phyloP scores from a whole-genome alignment of 164 flowering plant genomes.

The Buxus sempervirens region DNA sequence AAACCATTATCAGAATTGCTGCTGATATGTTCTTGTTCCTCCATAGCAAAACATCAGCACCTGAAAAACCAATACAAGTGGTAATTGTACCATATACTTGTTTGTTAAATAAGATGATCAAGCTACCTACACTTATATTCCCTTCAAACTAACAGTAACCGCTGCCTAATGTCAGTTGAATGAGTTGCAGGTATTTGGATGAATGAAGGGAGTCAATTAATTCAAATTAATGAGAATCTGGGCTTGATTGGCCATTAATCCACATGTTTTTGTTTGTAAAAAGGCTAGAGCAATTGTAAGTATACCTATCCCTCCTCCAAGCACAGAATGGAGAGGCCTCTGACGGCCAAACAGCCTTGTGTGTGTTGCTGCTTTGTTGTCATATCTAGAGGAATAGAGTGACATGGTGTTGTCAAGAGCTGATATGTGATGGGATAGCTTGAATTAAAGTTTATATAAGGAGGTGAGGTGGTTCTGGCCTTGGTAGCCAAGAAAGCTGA shows the following conservation, averaged over 20 bases:
- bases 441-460: neutral
- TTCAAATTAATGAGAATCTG: no score
- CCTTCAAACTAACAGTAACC: neutral
- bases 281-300: neutral
- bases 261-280: no score
- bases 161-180: neutral
- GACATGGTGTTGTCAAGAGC: conserved; percentile 20
- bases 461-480: conserved; percentile 18
- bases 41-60: conserved; percentile 51
- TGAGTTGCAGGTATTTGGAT: neutral
- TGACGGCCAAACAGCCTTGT: conserved; percentile 23
- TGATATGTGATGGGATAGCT: neutral
- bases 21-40: conserved; percentile 38
- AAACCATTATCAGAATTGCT: conserved; percentile 30
- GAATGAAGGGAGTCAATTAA: no score
- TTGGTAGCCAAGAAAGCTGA: conserved; percentile 21
- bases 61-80: conserved; percentile 23
- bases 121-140: neutral
- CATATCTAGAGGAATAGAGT: conserved; percentile 29
- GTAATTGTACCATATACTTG: neutral
- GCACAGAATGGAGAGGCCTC: conserved; percentile 31
- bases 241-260: no score
- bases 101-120: neutral
- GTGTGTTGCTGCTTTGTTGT: conserved; percentile 8
- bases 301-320: conserved; percentile 51